Base-by-base conservation (phyloP, 352 stramenopile genomes). In the Globisporangium solare region DNA sequence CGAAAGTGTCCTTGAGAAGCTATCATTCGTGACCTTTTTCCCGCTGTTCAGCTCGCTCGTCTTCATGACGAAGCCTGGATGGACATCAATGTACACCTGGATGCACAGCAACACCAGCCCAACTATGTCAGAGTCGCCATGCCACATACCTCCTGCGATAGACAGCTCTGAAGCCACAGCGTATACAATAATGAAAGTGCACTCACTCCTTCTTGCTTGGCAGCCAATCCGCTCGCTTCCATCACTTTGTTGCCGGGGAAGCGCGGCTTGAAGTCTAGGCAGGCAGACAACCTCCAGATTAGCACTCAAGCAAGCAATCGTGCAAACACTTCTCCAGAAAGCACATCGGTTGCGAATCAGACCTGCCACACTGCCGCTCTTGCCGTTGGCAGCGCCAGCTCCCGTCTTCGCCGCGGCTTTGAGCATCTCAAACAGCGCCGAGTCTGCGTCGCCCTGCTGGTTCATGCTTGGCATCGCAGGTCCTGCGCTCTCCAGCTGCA, bases 191-290 rank as follows among this genome's bases (percentile, higher is more conserved):
- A 56, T n/a, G n/a, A 7, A n/a, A 17, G 43, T 22, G 11, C 18
- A 53, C 66, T 27, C 71, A 92, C 82, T 20, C 83, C 83, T 64
- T 90, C 76, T 43, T 81, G 61, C 13, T 76, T 79, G 17, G 63
- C 61, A 48, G 71, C 73, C 46, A 92, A 54, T 0, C 83, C 83
- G 35, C 74, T 55, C 35, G 68, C 56, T 18, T 70, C 75, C 81
- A 93, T 93, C 31, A 89, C 68, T 22, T 87, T 89, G 51, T 86
- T 78, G 11, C 81, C 81, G 32, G 79, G 81, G 54, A 93, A 90
- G 17, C 56, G 61, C 5, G 78, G 76, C 46, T 74, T 83, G 51
- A 92, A 90, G 3, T 63, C 68, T 27, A 8, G 78, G 51, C 15
- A 52, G 2, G 24, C n/a, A 27, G 5, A 27, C 27, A 35, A 35